Evolutionary conservation across 2,329 filamentous ascomycete genomes (phyloP).

Genomic region (Thielaviopsis euricoi): DNA sequence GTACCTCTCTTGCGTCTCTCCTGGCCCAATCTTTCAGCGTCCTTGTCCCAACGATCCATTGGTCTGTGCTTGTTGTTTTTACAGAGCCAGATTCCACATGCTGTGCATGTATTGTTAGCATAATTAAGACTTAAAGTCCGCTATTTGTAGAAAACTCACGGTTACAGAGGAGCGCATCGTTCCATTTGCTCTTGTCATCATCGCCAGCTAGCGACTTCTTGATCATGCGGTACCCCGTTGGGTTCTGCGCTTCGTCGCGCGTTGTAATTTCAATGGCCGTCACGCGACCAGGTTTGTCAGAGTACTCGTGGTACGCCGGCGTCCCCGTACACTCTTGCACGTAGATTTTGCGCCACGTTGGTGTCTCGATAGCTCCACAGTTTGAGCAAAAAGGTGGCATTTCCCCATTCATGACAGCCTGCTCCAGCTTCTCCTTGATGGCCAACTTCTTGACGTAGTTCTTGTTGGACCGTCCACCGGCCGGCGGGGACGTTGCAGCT

Average conservation of each 20-base stretch:
- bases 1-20: constrained; percentile 33
- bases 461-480: constrained; percentile 36
- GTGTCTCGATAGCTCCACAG: constrained; percentile 88
- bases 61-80: constrained; percentile 80
- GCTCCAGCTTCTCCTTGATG: constrained; percentile 41
- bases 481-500: constrained; percentile 22
- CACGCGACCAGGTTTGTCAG: constrained; percentile 54
- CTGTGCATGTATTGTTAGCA: constrained; percentile 23
- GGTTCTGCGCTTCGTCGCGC: constrained; percentile 43
- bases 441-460: constrained; percentile 46
- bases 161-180: constrained; percentile 70
- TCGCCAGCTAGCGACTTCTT: constrained; percentile 52
- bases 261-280: constrained; percentile 57
- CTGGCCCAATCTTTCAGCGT: constrained; percentile 33
- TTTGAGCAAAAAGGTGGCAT: constrained; percentile 83
- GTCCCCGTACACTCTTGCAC: constrained; percentile 56
- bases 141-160: constrained; percentile 34
- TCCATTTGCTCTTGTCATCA: constrained; percentile 52
- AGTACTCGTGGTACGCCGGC: constrained; percentile 54
- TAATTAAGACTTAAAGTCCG: constrained; percentile 13
- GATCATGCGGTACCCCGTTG: constrained; percentile 54
- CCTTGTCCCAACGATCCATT: constrained; percentile 64
- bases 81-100: constrained; percentile 86
- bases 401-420: constrained; percentile 57
- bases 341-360: constrained; percentile 90